Percentiles rank a stretch among this genome's conserved stretches.
These are phyloP conservation scores for Neurospora discreta DNA, from an alignment of 495 filamentous ascomycete genomes.

Conservation along the genomic window DNA sequence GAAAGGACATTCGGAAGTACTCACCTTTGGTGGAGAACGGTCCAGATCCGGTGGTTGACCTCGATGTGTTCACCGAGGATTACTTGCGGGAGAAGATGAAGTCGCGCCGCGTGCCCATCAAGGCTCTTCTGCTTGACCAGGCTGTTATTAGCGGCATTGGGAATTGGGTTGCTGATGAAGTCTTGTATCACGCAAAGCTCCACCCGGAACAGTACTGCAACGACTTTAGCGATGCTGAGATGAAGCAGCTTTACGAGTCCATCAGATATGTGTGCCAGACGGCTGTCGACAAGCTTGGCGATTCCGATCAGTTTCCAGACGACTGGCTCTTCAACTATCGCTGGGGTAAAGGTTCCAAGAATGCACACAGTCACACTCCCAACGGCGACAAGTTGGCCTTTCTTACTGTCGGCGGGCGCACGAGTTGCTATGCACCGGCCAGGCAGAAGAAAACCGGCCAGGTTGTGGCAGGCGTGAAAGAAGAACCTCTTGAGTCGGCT, in stretches of 20 bases:
- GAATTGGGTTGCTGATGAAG: conserved; percentile 94
- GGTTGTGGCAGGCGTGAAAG: conserved; percentile 22
- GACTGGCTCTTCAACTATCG: conserved; percentile 88
- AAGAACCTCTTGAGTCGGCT: conserved; percentile 19
- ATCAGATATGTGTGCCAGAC: conserved; percentile 69
- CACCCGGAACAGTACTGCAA: conserved; percentile 91
- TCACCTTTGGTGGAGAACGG: conserved; percentile 81
- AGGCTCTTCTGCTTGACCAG: conserved; percentile 80
- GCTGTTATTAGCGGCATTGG: conserved; percentile 85
- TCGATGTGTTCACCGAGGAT: conserved; percentile 56
- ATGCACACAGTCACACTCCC: conserved; percentile 50
- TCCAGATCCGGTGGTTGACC: conserved; percentile 83
- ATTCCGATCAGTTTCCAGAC: conserved; percentile 73
- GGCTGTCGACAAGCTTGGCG: conserved; percentile 68
- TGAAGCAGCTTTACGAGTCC: conserved; percentile 58
- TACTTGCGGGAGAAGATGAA: conserved; percentile 60
- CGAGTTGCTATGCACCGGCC: conserved; percentile 73
- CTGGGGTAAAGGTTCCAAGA: conserved; percentile 84
- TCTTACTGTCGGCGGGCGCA: conserved; percentile 78
- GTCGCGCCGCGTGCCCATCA: conserved; percentile 71
- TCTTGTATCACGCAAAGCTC: conserved; percentile 74
- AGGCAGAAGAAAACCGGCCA: conserved; percentile 66
- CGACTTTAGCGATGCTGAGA: conserved; percentile 60
- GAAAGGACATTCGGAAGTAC: conserved; percentile 58
- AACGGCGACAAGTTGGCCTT: conserved; percentile 76